Base-by-base conservation (phyloP, 352 stramenopile genomes). In the Elongisporangium prolatum region DNA sequence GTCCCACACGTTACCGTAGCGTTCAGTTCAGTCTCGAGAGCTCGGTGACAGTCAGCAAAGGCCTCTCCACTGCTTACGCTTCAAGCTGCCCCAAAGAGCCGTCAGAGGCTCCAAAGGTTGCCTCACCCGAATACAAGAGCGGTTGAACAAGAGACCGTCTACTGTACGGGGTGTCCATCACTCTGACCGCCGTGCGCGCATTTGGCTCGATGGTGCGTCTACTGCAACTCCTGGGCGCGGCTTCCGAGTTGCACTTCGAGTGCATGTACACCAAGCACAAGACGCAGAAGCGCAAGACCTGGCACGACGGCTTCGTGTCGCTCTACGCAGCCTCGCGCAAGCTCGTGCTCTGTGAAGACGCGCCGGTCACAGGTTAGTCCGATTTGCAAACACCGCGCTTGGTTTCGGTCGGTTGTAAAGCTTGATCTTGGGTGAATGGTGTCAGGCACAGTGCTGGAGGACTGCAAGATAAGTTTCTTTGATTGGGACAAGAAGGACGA, bases 221-320 rank as follows among this genome's bases (percentile, higher is more conserved):
- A 50, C 66, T 65, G 53, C 58, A 75, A 55, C 61, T 91, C 60
- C 62, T 91, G 17, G 78, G 81, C 37, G 59, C 67, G 47, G 60
- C 55, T n/a, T 59, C 57, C 1, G 78, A 86, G 59, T 69, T 72
- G 54, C 62, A 74, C 59, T 88, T 73, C 63, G 81, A 85, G 65
- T 93, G 84, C 68, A 89, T 93, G 81, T 93, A 91, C 74, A 93
- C 84, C 44, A 94, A 90, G 67, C 76, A 94, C 77, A 92, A 91
- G 77, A 89, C 82, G 48, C 82, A 92, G 68, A 94, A 94, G 72
- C 71, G 74, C 60, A 94, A 94, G 67, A 71, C 66, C 14, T 94
- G 80, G 77, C 75, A 92, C 21, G 83, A 94, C 54, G 85, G 82
- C n/a, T 90, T 91, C 57, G 44, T 91, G 9, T 51, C 63, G 52